A percentile compares a stretch with the other conserved stretches of the same genome.
phyloP scores from a whole-genome alignment of 805 yeast genomes.

The Wickerhamomyces rabaulensis region DNA sequence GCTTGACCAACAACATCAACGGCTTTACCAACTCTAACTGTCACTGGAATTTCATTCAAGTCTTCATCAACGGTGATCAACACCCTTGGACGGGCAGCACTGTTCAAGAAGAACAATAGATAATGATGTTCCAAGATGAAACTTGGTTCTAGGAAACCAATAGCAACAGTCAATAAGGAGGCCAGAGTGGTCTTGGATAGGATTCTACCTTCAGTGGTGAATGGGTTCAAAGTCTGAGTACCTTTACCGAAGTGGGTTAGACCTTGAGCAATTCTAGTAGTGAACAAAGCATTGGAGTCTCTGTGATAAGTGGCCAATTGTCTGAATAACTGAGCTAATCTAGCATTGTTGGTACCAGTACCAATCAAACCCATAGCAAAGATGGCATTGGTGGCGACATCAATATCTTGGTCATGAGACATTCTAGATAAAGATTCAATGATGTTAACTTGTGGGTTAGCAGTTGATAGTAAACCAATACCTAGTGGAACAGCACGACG shows the following conservation, averaged over 20 bases:
- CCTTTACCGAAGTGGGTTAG: slow-evolving; percentile 95
- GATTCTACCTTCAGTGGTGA: slow-evolving; percentile 81
- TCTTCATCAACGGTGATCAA: slow-evolving; percentile 89
- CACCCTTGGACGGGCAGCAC: slow-evolving; percentile 90
- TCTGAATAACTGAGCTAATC: slow-evolving; percentile 91
- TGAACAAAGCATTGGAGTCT: slow-evolving; percentile 85
- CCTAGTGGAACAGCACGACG: slow-evolving; percentile 96
- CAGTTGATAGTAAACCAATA: slow-evolving; percentile 91
- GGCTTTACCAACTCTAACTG: slow-evolving; percentile 97
- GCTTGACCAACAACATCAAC: slow-evolving; percentile 99
- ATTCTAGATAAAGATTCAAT: slow-evolving; percentile 94
- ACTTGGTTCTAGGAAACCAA: slow-evolving; percentile 81
- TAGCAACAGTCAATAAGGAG: slow-evolving; percentile 75
- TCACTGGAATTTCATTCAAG: slow-evolving; percentile 76
- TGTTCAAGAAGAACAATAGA: slow-evolving; percentile 77
- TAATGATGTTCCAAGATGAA: slow-evolving; percentile 81
- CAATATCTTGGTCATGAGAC: slow-evolving; percentile 92
- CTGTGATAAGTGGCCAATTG: slow-evolving; percentile 94
- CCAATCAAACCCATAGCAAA: slow-evolving; percentile 98
- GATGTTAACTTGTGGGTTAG: slow-evolving; percentile 95
- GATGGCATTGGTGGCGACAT: slow-evolving; percentile 91
- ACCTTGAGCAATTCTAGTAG: slow-evolving; percentile 94
- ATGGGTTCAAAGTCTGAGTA: slow-evolving; percentile 82
- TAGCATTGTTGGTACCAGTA: slow-evolving; percentile 97
- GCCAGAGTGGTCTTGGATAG: slow-evolving; percentile 88